Evolutionary conservation across 2,329 filamentous ascomycete genomes (phyloP), one percentile per base, ranked within the genome.

Genomic region (Microdochium nivale): DNA sequence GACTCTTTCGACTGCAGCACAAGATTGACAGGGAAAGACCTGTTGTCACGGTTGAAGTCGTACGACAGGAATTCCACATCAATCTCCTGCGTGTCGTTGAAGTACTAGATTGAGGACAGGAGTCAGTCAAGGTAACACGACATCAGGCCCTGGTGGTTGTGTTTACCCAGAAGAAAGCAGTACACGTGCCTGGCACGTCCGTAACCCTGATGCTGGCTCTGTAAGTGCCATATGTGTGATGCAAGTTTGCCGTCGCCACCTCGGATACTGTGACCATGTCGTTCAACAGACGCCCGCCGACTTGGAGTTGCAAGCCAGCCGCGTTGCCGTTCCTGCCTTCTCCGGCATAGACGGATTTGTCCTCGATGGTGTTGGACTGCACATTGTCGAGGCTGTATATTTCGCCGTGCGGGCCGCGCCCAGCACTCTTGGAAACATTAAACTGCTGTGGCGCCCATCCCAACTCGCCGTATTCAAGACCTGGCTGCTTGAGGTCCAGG

Each of bases 31-130:
- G 81, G 78, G 56, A 77, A 84, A 30, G 72, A 72, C 25, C 69
- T 65, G 50, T 76, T 75, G 48, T 62, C 60, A 1, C 62, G 57
- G 53, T 79, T 72, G 63, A 84, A 87, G 55, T 89, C 75, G 23
- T 73, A 72, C 1, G 86, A 88, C 2, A 91, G 75, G 61, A 90
- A 88, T 58, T 92, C 88, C 68, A 91, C 83, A 63, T 91, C 87
- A 59, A 91, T 89, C 61, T 91, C 87, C 61, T 88, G 83, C 1
- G 84, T 86, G 66, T 91, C 83, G 65, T 90, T 88, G 68, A 80
- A 81, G 66, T 88, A 90, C 86, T 88, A 55, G 37, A 32, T 2
- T n/a, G 25, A n/a, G 2, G 23, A 8, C 13, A 25, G 46, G 14
- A 13, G 13, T 25, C 21, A 49, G 33, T 19, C 11, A 33, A 11